These are phyloP conservation scores for Calocera cornea DNA, from an alignment of 768 basidiomycete species.

Conservation along the genomic window DNA sequence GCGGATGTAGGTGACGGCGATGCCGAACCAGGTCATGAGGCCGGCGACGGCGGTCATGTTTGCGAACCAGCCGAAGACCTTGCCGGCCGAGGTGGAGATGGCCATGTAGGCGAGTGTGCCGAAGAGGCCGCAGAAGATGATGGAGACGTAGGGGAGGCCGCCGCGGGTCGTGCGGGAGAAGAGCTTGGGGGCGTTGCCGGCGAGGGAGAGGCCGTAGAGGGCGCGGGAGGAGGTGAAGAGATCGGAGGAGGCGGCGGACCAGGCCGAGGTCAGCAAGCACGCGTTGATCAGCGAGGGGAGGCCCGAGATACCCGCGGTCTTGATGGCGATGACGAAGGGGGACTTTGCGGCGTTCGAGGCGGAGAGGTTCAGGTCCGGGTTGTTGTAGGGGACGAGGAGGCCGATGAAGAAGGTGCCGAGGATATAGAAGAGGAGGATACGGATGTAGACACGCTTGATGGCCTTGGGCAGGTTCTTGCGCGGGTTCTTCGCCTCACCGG, in stretches of 20 bases:
- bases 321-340: constrained; percentile 86
- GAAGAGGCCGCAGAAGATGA: constrained; percentile 57
- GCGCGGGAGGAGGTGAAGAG: constrained; percentile 68
- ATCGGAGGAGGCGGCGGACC: constrained; percentile 84
- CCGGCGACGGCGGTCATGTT: constrained; percentile 51
- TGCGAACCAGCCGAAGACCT: constrained; percentile 57
- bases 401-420: constrained; percentile 62
- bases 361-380: constrained; percentile 38
- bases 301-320: constrained; percentile 69
- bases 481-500: constrained; percentile 85
- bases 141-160: constrained; percentile 65
- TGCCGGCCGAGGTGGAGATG: constrained; percentile 46
- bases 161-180: constrained; percentile 54
- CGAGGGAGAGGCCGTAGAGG: constrained; percentile 62
- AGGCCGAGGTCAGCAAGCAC: constrained; percentile 68
- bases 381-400: constrained; percentile 63
- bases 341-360: constrained; percentile 56
- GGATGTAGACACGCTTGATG: constrained; percentile 52
- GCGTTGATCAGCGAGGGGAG: constrained; percentile 77
- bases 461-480: constrained; percentile 47
- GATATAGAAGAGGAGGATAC: constrained; percentile 64
- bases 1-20: constrained; percentile 61
- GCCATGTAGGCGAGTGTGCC: constrained; percentile 57
- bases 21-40: constrained; percentile 72
- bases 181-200: constrained; percentile 70